A percentile compares a stretch with the other conserved stretches of the same genome.
These are phyloP conservation scores for Talaromyces sp. DNA, from an alignment of 2,329 filamentous ascomycete species.

Conservation along the genomic window DNA sequence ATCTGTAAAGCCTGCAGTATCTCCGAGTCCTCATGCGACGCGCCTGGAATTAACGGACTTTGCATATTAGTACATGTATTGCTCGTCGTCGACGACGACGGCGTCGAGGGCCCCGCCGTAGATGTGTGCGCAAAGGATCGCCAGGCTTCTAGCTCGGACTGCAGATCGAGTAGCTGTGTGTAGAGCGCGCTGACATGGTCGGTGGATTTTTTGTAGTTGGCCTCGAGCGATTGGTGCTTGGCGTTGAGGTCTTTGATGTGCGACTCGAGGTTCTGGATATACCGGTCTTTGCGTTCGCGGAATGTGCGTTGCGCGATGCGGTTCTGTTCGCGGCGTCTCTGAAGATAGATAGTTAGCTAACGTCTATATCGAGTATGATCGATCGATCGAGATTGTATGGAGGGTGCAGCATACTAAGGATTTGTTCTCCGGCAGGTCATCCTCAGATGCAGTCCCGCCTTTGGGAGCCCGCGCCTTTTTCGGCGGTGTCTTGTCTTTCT, in stretches of 20 bases:
- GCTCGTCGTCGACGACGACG: background rate
- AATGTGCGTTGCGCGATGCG: constrained; percentile 81
- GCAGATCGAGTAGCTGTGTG: constrained; percentile 5
- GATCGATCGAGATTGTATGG: background rate
- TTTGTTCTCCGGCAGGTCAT: constrained; percentile 7
- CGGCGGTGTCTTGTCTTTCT: constrained; percentile 5
- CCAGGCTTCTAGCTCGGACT: constrained; percentile 8
- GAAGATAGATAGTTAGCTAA: background rate
- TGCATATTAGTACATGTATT: background rate
- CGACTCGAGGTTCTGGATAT: constrained; percentile 70
- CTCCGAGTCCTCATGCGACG: background rate
- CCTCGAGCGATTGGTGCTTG: constrained; percentile 7
- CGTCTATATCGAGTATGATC: background rate
- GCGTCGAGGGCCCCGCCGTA: background rate
- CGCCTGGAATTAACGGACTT: background rate
- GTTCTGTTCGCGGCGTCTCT: constrained; percentile 69
- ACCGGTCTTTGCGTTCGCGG: constrained; percentile 81
- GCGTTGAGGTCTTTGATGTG: constrained; percentile 11
- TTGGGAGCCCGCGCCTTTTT: constrained; percentile 2
- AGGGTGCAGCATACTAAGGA: background rate
- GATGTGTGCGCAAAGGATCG: constrained; percentile 8
- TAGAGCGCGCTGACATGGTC: constrained; percentile 9
- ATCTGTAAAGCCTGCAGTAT: background rate
- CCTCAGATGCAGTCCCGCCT: constrained; percentile 2
- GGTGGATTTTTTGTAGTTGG: constrained; percentile 7